Conservation (phyloP, 805 yeast species). For the Ogataea thermomethanolica region DNA sequence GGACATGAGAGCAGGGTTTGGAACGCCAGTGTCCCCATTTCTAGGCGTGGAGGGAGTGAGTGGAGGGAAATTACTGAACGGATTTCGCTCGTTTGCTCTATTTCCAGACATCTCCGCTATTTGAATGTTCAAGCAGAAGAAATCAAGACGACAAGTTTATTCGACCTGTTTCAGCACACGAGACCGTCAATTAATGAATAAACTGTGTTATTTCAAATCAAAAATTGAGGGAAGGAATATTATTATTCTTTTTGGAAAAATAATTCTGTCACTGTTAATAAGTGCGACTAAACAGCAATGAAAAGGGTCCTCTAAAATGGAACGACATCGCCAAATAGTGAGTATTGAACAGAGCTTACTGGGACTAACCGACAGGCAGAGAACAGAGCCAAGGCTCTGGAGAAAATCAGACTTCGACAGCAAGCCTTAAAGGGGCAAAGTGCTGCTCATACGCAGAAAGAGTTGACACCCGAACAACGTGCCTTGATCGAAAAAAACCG, state of each 20-base stretch:
- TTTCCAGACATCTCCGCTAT: slow-evolving; percentile 5
- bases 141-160: no score
- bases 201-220: no score
- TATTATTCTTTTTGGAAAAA: slow-evolving; percentile 6
- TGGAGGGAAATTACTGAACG: slow-evolving; percentile 12
- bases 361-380: slow-evolving; percentile 41
- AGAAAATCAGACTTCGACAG: slow-evolving; percentile 48
- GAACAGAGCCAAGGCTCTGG: slow-evolving; percentile 60
- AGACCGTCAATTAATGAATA: no score
- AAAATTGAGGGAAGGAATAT: background rate
- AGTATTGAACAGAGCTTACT: slow-evolving; percentile 10
- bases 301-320: slow-evolving; percentile 6
- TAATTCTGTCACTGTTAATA: slow-evolving; percentile 11
- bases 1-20: slow-evolving; percentile 28
- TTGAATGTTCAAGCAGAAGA: no score
- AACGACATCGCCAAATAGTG: slow-evolving; percentile 28
- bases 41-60: slow-evolving; percentile 23
- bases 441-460: background rate
- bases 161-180: no score
- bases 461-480: slow-evolving; percentile 45
- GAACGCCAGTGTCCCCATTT: slow-evolving; percentile 10
- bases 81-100: slow-evolving; percentile 7
- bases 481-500: slow-evolving; percentile 51
- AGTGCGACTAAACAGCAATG: slow-evolving; percentile 9
- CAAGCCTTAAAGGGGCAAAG: slow-evolving; percentile 9